Evolutionary conservation across 306 rosid species (phyloP), one percentile per base, ranked within the genome.

Genomic region (Amphicarpaea edgeworthii): DNA sequence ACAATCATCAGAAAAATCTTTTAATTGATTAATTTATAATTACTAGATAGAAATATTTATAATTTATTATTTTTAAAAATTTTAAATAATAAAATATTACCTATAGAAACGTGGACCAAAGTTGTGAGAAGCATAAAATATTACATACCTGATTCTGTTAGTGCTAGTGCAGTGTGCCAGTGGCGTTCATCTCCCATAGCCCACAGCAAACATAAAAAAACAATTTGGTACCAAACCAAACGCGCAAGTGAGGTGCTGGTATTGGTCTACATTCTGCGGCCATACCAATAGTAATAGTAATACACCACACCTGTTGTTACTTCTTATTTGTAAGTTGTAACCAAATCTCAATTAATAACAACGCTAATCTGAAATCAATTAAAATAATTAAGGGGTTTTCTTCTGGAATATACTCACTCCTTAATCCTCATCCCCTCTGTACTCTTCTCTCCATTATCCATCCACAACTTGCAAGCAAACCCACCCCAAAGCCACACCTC

Each of bases 141-240:
- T n/a, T n/a, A n/a, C n/a, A n/a, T n/a, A n/a, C n/a, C n/a, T n/a
- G n/a, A n/a, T n/a, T n/a, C n/a, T n/a, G n/a, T n/a, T n/a, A n/a
- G n/a, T n/a, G n/a, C n/a, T n/a, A n/a, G n/a, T n/a, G n/a, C n/a
- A n/a, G 32, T 5, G 26, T 14, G 57, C 49, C 12, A 41, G 83
- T 65, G 75, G 75, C 75, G 61, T 79, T 77, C 83, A 73, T 75
- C 81, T 62, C 76, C 83, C 78, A 5, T 43, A 16, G 72, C 77
- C 79, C 72, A 47, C 68, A 79, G 30, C 49, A 70, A 69, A 59
- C 15, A 42, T 16, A 40, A 41, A n/a, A 41, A 64, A 81, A 15
- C 26, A 66, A 45, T 50, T 70, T 51, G 20, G 61, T 74, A 74
- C 34, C 79, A 73, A 49, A 79, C 37, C 41, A 57, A 24, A 70